These are phyloP conservation scores for Cocos nucifera DNA, from an alignment of 176 grass and related monocot species.

Conservation along the genomic window DNA sequence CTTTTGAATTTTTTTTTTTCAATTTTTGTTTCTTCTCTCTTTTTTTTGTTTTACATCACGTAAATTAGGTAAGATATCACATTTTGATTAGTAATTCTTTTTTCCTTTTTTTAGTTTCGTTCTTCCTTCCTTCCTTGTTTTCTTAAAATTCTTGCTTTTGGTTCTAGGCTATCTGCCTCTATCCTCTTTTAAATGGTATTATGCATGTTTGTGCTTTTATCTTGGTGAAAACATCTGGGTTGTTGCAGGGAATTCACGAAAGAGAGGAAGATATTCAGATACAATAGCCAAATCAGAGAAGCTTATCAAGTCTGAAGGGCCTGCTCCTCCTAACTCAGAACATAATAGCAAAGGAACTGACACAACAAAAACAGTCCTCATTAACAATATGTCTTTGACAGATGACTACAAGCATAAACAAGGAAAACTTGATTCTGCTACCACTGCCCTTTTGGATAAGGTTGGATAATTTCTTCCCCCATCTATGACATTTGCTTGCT, in stretches of 20 bases:
- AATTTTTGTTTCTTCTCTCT: no score
- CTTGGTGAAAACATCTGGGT: neutral
- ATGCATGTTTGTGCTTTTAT: slow-evolving; percentile 6
- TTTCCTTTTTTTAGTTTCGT: no score
- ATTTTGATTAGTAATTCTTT: no score
- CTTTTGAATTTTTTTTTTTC: no score
- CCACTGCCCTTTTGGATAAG: slow-evolving; percentile 44
- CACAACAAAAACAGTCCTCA: slow-evolving; percentile 18
- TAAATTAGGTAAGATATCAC: no score
- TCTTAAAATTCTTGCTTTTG: no score
- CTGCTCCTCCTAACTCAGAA: slow-evolving; percentile 15
- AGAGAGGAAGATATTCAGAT: slow-evolving; percentile 38
- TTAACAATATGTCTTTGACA: slow-evolving; percentile 30
- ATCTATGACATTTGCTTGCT: neutral
- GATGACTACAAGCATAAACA: slow-evolving; percentile 29
- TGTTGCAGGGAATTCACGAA: slow-evolving; percentile 22
- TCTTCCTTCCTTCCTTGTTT: no score
- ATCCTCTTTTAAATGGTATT: no score
- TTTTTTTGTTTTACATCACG: no score
- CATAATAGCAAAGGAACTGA: slow-evolving; percentile 32
- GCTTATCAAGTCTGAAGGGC: slow-evolving; percentile 29
- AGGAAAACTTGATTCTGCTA: slow-evolving; percentile 34
- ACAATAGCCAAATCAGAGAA: slow-evolving; percentile 25
- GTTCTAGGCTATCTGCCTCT: no score
- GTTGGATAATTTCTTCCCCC: slow-evolving; percentile 28